Conservation (phyloP, 306 rosid genomes). For the Casuarina cunninghamiana region DNA sequence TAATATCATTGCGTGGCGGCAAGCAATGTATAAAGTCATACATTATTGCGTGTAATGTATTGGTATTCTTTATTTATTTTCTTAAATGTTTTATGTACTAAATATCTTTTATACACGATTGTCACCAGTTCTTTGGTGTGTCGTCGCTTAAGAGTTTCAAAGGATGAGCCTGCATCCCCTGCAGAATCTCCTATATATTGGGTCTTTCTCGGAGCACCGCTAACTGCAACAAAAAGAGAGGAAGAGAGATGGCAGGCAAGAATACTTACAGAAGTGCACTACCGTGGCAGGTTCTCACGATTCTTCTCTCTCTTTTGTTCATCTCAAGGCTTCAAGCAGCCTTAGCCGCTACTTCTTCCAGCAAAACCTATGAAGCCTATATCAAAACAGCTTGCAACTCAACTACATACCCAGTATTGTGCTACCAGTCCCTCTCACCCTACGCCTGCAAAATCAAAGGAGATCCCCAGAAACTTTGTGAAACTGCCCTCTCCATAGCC, state of each 20-base stretch:
- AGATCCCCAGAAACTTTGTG: conserved; percentile 4
- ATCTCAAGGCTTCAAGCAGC: background rate
- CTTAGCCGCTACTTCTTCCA: conserved; percentile 12
- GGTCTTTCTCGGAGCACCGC: conserved; percentile 22
- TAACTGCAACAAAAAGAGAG: background rate
- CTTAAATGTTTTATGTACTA: too few species aligned
- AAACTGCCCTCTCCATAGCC: conserved; percentile 5
- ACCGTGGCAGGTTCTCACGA: conserved; percentile 9
- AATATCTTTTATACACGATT: too few species aligned
- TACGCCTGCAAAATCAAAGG: conserved; percentile 11
- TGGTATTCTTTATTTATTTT: too few species aligned
- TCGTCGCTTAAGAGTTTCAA: too few species aligned
- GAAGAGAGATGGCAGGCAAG: conserved; percentile 28
- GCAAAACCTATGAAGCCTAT: background rate
- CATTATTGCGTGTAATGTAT: too few species aligned
- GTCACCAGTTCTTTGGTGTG: too few species aligned
- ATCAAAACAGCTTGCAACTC: conserved; percentile 5
- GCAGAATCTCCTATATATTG: conserved; percentile 21
- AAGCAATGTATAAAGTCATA: too few species aligned
- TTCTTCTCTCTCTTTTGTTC: conserved; percentile 7
- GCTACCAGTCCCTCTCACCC: conserved; percentile 10
- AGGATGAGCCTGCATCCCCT: background rate
- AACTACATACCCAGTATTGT: background rate
- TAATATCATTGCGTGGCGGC: too few species aligned
- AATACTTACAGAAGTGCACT: background rate